Base-by-base conservation (phyloP, 108 stramenopile species). In the Conticribra weissflogii region DNA sequence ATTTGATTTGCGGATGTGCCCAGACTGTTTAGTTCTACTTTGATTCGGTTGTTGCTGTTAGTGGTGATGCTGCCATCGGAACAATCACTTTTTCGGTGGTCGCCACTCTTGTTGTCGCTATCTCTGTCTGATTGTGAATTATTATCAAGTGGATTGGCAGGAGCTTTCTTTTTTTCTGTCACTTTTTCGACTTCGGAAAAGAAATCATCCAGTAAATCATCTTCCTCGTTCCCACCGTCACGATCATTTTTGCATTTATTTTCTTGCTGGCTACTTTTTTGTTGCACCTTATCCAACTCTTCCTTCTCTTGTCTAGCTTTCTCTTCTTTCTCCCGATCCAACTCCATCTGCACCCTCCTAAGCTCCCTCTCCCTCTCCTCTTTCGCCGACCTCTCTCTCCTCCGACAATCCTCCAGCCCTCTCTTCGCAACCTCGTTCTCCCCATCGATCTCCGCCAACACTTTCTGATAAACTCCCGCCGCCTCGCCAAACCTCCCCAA, bases 151-250 rank as follows among this genome's bases (percentile, higher is more conserved):
- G 90, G 83, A 18, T 82, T 65, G 0, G 80, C 28, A 9, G 2
- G 17, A 25, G 71, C 73, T 57, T 84, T 80, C 44, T 74, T 72
- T 36, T 91, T 88, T 33, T 84, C 70, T 0, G 83, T 71, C 29
- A 72, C 94, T 47, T 88, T 82, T 72, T 95, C 91, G 14, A 95
- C 94, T 18, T 95, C 89, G 25, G 82, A 72, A 64, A 95, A 95
- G 52, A 95, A 95, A 67, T 91, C 94, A 69, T 88, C 84, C 63
- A 95, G 62, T 36, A 89, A 68, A 72, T 91, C 89, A 54, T 86
- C 87, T 21, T 77, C 78, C 29, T 80, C 78, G 41, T 62, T 55
- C 12, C 48, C 80, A 12, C 60, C 76, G 8, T n/a, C n/a, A n/a
- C n/a, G n/a, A n/a, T n/a, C n/a, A n/a, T n/a, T n/a, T 72, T 83